These are phyloP conservation scores for Dryadomyces quercivorus DNA, from an alignment of 2,329 filamentous ascomycete species.

Conservation along the genomic window DNA sequence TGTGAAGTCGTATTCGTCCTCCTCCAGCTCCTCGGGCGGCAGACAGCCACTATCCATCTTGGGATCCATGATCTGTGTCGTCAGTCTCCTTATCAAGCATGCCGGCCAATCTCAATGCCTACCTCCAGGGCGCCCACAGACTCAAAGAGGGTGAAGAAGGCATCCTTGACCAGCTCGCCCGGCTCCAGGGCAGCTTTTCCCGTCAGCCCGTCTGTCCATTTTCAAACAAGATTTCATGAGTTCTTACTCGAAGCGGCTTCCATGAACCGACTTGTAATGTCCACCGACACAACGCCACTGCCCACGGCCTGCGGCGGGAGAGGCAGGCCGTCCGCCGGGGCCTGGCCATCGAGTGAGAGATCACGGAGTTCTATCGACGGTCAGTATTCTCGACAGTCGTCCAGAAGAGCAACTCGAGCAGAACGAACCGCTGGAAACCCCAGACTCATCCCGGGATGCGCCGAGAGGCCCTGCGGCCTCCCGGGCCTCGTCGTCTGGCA, in stretches of 20 bases:
- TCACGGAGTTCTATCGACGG: slow-evolving; percentile 24
- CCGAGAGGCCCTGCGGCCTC: background rate
- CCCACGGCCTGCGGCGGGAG: slow-evolving; percentile 28
- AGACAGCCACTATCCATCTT: slow-evolving; percentile 97
- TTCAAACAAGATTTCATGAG: background rate
- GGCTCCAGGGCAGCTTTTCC: slow-evolving; percentile 50
- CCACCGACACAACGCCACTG: slow-evolving; percentile 40
- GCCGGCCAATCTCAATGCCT: slow-evolving; percentile 11
- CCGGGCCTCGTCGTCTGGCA: slow-evolving; percentile 6
- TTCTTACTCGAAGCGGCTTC: slow-evolving; percentile 38
- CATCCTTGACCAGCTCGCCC: slow-evolving; percentile 88
- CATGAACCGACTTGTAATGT: slow-evolving; percentile 46
- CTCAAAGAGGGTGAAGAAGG: slow-evolving; percentile 85
- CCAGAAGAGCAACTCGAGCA: background rate
- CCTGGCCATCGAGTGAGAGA: slow-evolving; percentile 23
- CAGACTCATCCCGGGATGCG: background rate
- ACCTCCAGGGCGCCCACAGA: slow-evolving; percentile 78
- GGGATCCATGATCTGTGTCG: slow-evolving; percentile 80
- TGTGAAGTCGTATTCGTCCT: slow-evolving; percentile 69
- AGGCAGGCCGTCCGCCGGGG: slow-evolving; percentile 19
- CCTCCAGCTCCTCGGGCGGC: slow-evolving; percentile 64
- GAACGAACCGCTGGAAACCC: background rate
- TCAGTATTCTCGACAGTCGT: slow-evolving; percentile 4
- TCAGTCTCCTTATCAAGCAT: no score
- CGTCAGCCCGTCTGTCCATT: background rate